Percentiles rank a stretch among this genome's conserved stretches.
phyloP scores from a whole-genome alignment of 192 early-diverging fungal species.

The Pilaira anomala region DNA sequence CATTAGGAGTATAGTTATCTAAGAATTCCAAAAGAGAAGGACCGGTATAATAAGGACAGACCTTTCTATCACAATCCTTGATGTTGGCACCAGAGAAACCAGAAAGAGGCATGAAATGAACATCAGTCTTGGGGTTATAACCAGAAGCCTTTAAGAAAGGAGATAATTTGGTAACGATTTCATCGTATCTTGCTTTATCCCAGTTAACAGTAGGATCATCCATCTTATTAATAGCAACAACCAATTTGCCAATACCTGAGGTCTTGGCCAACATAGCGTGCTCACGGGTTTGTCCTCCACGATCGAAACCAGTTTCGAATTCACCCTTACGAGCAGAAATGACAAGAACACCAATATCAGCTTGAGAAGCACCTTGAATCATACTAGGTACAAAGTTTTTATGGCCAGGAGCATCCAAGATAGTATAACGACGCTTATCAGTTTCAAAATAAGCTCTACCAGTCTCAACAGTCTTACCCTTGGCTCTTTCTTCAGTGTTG shows the following conservation, averaged over 20 bases:
- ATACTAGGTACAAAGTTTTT: constrained; percentile 98
- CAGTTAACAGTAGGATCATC: constrained; percentile 96
- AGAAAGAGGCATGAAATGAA: constrained; percentile 90
- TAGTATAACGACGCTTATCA: constrained; percentile 90
- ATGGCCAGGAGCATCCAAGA: constrained; percentile 98
- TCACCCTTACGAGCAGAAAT: constrained; percentile 98
- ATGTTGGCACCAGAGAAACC: constrained; percentile 97
- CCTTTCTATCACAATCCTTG: constrained; percentile 66
- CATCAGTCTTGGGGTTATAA: constrained; percentile 84
- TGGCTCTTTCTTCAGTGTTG: constrained; percentile 93
- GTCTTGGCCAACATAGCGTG: constrained; percentile 97
- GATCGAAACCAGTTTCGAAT: constrained; percentile 99
- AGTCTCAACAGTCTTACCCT: constrained; percentile 99
- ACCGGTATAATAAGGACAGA: constrained; percentile 79
- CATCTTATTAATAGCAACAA: constrained; percentile 99
- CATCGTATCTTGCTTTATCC: constrained; percentile 91
- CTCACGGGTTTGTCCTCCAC: constrained; percentile 98
- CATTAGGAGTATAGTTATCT: constrained; percentile 76
- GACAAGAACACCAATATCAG: constrained; percentile 91
- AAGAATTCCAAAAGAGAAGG: constrained; percentile 85
- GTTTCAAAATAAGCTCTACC: constrained; percentile 99
- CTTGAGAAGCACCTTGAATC: constrained; percentile 96
- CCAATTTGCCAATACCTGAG: constrained; percentile 88
- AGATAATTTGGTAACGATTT: constrained; percentile 76
- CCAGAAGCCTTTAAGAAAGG: constrained; percentile 92